Percentiles rank a stretch among this genome's conserved stretches.
Evolutionary conservation across 441 rosid genomes (phyloP).

Genomic region (Viola pubescens): DNA sequence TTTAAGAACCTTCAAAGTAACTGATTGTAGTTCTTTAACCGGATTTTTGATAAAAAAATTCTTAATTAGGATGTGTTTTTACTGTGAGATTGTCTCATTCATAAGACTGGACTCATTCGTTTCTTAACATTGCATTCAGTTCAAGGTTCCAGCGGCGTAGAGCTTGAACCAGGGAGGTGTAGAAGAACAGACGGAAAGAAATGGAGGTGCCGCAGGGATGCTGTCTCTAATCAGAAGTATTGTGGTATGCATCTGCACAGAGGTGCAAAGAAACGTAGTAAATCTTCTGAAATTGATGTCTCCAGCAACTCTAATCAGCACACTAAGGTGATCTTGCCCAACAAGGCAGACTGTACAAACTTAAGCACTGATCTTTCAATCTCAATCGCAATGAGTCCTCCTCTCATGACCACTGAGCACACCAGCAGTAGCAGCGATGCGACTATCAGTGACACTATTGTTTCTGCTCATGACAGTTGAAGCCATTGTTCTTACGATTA

Average conservation of each 20-base stretch:
- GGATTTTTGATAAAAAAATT: not conserved
- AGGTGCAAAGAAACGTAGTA: conserved; percentile 44
- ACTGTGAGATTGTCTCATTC: not conserved
- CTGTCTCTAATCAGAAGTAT: conserved; percentile 45
- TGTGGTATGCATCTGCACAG: conserved; percentile 63
- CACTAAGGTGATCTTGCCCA: not conserved
- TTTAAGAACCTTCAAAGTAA: no score
- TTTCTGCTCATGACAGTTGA: conserved; percentile 17
- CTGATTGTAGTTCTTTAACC: no score
- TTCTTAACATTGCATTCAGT: conserved; percentile 10
- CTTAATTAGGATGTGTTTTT: not conserved
- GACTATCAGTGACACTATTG: conserved; percentile 42
- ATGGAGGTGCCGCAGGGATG: conserved; percentile 61
- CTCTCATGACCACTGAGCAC: conserved; percentile 20
- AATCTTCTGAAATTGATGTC: conserved; percentile 13
- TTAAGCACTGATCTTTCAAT: conserved; percentile 31
- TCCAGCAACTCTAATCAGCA: conserved; percentile 3
- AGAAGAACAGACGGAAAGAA: conserved; percentile 76
- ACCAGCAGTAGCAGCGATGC: conserved; percentile 47
- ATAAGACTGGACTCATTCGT: conserved; percentile 1
- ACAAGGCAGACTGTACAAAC: conserved; percentile 12
- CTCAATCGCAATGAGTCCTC: conserved; percentile 27
- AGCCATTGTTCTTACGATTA: conserved; percentile 10
- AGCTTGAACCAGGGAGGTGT: conserved; percentile 49
- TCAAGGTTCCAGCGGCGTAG: conserved; percentile 31